These are phyloP conservation scores for Eucalyptus grandis DNA, from an alignment of 345 rosid species.

Conservation along the genomic window DNA sequence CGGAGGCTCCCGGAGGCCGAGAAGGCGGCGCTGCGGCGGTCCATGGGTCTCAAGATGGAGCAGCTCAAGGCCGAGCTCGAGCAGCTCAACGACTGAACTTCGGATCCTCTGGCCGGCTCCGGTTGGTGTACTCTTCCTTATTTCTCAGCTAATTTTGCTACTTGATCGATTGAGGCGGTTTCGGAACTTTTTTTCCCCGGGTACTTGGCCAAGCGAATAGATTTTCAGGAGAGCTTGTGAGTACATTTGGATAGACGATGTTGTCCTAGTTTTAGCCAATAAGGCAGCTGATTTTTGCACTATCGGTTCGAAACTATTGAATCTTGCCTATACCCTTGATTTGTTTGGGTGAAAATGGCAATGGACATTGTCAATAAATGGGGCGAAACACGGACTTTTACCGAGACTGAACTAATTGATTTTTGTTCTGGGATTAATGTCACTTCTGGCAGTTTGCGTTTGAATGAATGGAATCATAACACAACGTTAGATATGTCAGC, in stretches of 20 bases:
- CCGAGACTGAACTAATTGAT: not conserved
- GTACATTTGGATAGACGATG: not conserved
- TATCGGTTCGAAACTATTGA: not conserved
- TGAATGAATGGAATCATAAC: not conserved
- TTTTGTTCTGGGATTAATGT: not conserved
- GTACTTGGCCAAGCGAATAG: not conserved
- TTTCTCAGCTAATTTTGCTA: not conserved
- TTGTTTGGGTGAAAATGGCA: not conserved
- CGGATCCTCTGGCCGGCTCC: not conserved
- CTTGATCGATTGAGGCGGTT: not conserved
- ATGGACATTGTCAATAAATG: not conserved
- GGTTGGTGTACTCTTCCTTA: not conserved
- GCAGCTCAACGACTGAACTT: constrained; percentile 61
- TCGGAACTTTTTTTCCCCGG: not conserved
- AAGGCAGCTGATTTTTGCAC: not conserved
- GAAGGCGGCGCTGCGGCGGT: constrained; percentile 54
- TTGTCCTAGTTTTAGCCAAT: not conserved
- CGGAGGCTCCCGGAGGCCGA: constrained; percentile 49
- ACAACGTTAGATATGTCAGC: not conserved
- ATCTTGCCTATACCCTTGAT: not conserved
- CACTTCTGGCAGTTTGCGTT: not conserved
- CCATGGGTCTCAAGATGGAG: constrained; percentile 97
- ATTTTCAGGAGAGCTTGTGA: not conserved
- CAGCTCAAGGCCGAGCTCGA: constrained; percentile 87
- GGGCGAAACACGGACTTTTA: not conserved